Conservation (phyloP, 106 monocot genomes). For the Cymbidium sinense region DNA sequence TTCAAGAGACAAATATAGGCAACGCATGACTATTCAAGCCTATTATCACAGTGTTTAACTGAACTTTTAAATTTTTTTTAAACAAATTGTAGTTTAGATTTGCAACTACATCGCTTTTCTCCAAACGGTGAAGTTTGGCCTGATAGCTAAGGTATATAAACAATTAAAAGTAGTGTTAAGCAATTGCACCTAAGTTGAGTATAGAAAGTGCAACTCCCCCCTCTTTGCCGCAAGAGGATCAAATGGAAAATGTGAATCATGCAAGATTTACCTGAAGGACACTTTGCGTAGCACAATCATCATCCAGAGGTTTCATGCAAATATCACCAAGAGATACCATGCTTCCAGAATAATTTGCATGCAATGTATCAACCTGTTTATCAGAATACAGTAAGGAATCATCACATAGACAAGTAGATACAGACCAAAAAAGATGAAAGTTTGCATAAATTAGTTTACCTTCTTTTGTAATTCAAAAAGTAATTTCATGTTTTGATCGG, state of each 20-base stretch:
- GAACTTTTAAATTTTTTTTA: no score
- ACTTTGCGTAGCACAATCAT: slow-evolving; percentile 88
- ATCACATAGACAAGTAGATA: slow-evolving; percentile 1
- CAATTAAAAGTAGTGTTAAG: neutral
- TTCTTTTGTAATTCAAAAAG: slow-evolving; percentile 92
- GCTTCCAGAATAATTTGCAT: slow-evolving; percentile 76
- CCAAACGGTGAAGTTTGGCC: no score
- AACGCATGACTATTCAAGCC: no score
- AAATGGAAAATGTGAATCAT: neutral
- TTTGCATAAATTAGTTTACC: slow-evolving; percentile 27
- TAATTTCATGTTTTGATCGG: slow-evolving; percentile 70
- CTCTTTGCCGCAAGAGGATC: neutral
- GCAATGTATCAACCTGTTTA: slow-evolving; percentile 72
- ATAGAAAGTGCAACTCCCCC: neutral
- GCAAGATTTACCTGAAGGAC: slow-evolving; percentile 66
- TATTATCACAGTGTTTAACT: no score
- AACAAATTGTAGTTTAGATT: no score
- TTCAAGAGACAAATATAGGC: no score
- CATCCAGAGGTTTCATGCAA: slow-evolving; percentile 82
- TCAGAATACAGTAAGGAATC: slow-evolving; percentile 13
- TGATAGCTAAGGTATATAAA: neutral
- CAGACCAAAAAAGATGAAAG: neutral
- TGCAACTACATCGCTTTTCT: no score
- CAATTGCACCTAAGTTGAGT: neutral
- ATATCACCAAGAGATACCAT: slow-evolving; percentile 68